Evolutionary conservation across 352 stramenopile species (phyloP).

Genomic region (Phytophthora megakarya): DNA sequence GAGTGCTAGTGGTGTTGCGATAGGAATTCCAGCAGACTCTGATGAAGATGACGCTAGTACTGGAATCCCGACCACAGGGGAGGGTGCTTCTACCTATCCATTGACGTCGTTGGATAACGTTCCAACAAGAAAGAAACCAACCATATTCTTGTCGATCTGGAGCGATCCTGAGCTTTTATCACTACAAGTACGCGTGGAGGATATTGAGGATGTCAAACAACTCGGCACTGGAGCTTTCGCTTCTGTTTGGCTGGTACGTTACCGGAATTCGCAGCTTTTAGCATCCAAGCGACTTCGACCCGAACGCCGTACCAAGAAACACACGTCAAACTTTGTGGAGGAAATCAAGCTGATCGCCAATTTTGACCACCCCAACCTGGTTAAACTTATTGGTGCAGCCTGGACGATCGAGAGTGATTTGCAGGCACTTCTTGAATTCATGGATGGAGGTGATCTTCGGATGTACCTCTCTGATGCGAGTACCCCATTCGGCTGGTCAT

Average conservation of each 20-base stretch:
- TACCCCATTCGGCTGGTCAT: constrained; percentile 22
- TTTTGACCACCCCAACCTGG: constrained; percentile 52
- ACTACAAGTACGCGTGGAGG: constrained; percentile 32
- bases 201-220: constrained; percentile 36
- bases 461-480: constrained; percentile 22
- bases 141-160: constrained; percentile 34
- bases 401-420: constrained; percentile 50
- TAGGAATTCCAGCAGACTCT: constrained; percentile 22
- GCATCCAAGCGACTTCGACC: constrained; percentile 36
- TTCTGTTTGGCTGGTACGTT: constrained; percentile 36
- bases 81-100: constrained; percentile 5
- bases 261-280: constrained; percentile 31
- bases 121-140: constrained; percentile 11
- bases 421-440: constrained; percentile 45
- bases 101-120: constrained; percentile 4
- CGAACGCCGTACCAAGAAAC: constrained; percentile 31
- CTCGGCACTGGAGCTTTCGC: constrained; percentile 36
- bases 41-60: constrained; percentile 10
- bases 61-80: constrained; percentile 11
- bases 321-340: constrained; percentile 43
- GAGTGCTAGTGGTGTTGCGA: constrained; percentile 21
- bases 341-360: constrained; percentile 53
- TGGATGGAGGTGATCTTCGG: constrained; percentile 45
- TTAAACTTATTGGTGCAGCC: constrained; percentile 44
- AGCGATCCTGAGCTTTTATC: constrained; percentile 33